Evolutionary conservation across 306 rosid species (phyloP), one percentile per base, ranked within the genome.

Genomic region (Malus orientalis): DNA sequence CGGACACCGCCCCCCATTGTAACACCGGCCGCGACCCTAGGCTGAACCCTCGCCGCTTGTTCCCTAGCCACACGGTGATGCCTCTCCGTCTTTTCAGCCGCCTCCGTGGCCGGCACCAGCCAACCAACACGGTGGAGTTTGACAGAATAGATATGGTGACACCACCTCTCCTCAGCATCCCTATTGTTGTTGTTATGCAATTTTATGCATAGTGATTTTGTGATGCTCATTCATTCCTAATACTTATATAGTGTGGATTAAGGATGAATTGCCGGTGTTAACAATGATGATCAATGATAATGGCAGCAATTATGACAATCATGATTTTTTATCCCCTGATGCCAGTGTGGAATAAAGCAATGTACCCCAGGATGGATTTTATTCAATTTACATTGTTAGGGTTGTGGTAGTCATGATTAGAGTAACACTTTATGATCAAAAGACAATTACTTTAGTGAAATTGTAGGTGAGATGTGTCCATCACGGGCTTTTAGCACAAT

Each of bases 341-440:
- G 71, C 79, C 83, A 82, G 81, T 75, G 84, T 86, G 87, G 77
- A 84, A 80, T 87, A 87, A 88, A 86, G 86, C 72, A 67, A 63
- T 70, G 73, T 67, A 76, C 36, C 75, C 38, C 25, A 42, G 67
- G 19, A 29, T 59, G 78, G 45, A 71, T 74, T 66, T 87, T 80
- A 76, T 75, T 53, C 75, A 44, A 32, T 78, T 63, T 78, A 78
- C 80, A 67, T 69, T 60, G 59, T 81, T 82, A 67, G 79, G 91
- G 78, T 73, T 87, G 90, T 87, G 98, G 90, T 11, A 59, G 90
- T 76, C 90, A 90, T 93, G 90, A 91, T 91, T 81, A 81, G 64
- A 62, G 70, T 54, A 57, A 36, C 73, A 67, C 84, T 84, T 82
- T 40, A 16, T 49, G 55, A 49, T 49, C 20, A 49, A 49, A 49